These are phyloP conservation scores for Fusarium abutilonis DNA, from an alignment of 2,329 filamentous ascomycete species.

Conservation along the genomic window DNA sequence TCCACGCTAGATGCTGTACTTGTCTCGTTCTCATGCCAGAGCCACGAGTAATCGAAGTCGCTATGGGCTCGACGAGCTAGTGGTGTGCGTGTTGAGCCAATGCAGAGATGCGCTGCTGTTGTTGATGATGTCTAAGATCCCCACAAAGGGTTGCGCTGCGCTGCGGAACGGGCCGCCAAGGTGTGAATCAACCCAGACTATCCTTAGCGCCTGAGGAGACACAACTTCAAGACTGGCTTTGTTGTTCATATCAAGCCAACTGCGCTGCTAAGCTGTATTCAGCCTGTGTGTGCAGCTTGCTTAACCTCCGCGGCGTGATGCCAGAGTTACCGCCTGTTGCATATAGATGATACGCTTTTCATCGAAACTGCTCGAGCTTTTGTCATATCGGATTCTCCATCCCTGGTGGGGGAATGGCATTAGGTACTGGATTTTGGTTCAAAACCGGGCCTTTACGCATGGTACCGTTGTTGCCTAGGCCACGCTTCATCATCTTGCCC, in stretches of 20 bases:
- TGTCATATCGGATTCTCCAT: constrained; percentile 58
- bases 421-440: constrained; percentile 25
- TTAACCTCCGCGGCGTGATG: neutral
- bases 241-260: constrained; percentile 14
- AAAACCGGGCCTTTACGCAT: constrained; percentile 46
- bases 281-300: constrained; percentile 2
- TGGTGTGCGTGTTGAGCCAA: constrained; percentile 11
- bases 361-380: constrained; percentile 1
- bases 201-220: constrained; percentile 10
- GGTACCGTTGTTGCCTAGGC: constrained; percentile 57
- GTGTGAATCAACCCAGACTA: constrained; percentile 24
- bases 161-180: constrained; percentile 40
- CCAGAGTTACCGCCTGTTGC: neutral
- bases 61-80: constrained; percentile 9
- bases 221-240: constrained; percentile 2
- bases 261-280: neutral
- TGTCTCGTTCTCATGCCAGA: neutral
- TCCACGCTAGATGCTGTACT: constrained; percentile 6
- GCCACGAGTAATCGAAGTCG: constrained; percentile 2
- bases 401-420: constrained; percentile 47
- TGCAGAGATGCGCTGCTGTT: constrained; percentile 10
- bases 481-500: constrained; percentile 88
- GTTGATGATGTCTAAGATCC: constrained; percentile 32
- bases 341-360: constrained; percentile 7
- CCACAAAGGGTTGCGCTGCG: constrained; percentile 20